phyloP scores from a whole-genome alignment of 2,329 filamentous ascomycete species.

The Cladosporium sp. region DNA sequence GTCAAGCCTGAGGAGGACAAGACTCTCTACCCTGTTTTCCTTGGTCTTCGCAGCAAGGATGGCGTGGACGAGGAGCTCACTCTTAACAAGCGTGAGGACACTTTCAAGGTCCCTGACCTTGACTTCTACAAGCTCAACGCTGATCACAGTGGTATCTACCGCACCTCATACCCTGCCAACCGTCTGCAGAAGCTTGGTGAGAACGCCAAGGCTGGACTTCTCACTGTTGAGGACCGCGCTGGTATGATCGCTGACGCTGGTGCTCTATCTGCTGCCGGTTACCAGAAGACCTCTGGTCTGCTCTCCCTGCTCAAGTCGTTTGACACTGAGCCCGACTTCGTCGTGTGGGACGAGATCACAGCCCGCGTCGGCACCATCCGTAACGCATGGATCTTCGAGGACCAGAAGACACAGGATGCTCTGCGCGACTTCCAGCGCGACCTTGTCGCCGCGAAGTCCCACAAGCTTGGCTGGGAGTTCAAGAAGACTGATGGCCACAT shows the following conservation, averaged over 20 bases:
- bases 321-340: slow-evolving; percentile 76
- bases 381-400: slow-evolving; percentile 85
- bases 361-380: slow-evolving; percentile 76
- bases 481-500: slow-evolving; percentile 82
- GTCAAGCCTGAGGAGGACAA: slow-evolving; percentile 91
- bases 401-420: slow-evolving; percentile 69
- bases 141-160: slow-evolving; percentile 89
- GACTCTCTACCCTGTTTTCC: slow-evolving; percentile 84
- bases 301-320: slow-evolving; percentile 84
- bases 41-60: slow-evolving; percentile 80
- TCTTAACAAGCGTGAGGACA: slow-evolving; percentile 69
- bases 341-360: slow-evolving; percentile 93
- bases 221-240: slow-evolving; percentile 86
- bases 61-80: slow-evolving; percentile 77
- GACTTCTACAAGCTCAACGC: slow-evolving; percentile 98
- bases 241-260: slow-evolving; percentile 90
- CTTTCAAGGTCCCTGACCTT: slow-evolving; percentile 73
- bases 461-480: slow-evolving; percentile 87
- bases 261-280: slow-evolving; percentile 83
- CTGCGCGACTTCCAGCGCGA: slow-evolving; percentile 81
- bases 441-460: slow-evolving; percentile 75
- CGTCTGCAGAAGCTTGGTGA: slow-evolving; percentile 84
- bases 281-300: slow-evolving; percentile 89
- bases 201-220: slow-evolving; percentile 75
- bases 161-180: slow-evolving; percentile 82